A percentile compares a stretch with the other conserved stretches of the same genome.
Evolutionary conservation across 805 yeast species (phyloP).

Genomic region (Lachancea mirantina): DNA sequence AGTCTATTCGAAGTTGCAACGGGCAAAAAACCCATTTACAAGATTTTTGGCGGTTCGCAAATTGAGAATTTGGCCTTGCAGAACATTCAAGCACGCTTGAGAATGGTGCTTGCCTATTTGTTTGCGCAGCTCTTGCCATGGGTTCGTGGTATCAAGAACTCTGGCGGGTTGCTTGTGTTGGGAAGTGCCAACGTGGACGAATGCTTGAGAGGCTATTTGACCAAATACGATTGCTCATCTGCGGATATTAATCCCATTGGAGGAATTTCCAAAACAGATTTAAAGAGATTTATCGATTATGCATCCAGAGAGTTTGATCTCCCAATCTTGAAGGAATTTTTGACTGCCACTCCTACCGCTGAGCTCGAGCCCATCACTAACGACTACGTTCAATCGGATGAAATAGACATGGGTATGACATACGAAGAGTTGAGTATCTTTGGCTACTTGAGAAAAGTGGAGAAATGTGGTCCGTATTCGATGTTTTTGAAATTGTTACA

Average conservation of each 20-base stretch:
- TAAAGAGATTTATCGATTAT: conserved; percentile 78
- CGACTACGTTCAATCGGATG: conserved; percentile 90
- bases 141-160: conserved; percentile 62
- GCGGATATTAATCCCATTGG: conserved; percentile 99
- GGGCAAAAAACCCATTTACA: conserved; percentile 81
- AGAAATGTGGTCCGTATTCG: conserved; percentile 93
- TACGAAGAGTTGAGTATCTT: conserved; percentile 88
- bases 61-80: conserved; percentile 92
- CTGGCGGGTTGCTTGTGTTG: conserved; percentile 74
- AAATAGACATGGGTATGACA: conserved; percentile 96
- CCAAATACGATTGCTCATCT: conserved; percentile 94
- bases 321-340: conserved; percentile 70
- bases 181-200: conserved; percentile 98
- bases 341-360: conserved; percentile 94
- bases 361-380: conserved; percentile 95
- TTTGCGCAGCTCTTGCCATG: conserved; percentile 95
- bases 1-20: conserved; percentile 80
- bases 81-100: conserved; percentile 89
- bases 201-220: conserved; percentile 87
- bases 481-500: conserved; percentile 87
- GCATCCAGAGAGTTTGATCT: conserved; percentile 61
- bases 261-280: conserved; percentile 92
- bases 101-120: conserved; percentile 91
- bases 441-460: conserved; percentile 85
- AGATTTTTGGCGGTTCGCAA: conserved; percentile 87